A percentile compares a stretch with the other conserved stretches of the same genome.
Evolutionary conservation across 805 yeast genomes (phyloP).

Genomic region (Yarrowia divulgata): DNA sequence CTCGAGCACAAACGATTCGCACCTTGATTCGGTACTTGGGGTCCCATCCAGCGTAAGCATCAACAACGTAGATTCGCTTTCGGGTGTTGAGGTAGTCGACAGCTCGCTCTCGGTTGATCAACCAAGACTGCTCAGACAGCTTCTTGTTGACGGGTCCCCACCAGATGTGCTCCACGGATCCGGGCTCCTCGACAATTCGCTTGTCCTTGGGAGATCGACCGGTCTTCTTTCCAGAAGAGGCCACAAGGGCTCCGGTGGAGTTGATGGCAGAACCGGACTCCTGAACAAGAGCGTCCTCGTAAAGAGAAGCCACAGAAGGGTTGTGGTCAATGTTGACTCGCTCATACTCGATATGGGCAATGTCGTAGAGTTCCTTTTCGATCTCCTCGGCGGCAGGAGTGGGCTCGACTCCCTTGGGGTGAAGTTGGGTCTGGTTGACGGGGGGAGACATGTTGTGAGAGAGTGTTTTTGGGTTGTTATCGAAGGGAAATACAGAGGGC

Average conservation of each 20-base stretch:
- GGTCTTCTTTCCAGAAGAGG: conserved; percentile 93
- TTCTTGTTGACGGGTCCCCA: conserved; percentile 99
- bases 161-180: conserved; percentile 87
- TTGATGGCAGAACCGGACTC: conserved; percentile 92
- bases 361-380: conserved; percentile 53
- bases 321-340: conserved; percentile 66
- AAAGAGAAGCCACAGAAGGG: conserved; percentile 89
- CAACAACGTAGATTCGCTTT: conserved; percentile 91
- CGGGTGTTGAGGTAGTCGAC: conserved; percentile 95
- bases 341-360: conserved; percentile 55
- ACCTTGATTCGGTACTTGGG: conserved; percentile 96
- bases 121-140: conserved; percentile 93
- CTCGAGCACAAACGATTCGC: conserved; percentile 95
- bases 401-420: conserved; percentile 55
- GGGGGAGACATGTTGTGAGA: conserved; percentile 47
- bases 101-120: conserved; percentile 94
- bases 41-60: conserved; percentile 99
- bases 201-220: conserved; percentile 99
- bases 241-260: conserved; percentile 92
- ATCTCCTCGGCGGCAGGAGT: conserved; percentile 52
- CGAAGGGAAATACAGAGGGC: background rate
- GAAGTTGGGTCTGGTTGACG: conserved; percentile 54
- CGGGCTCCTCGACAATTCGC: conserved; percentile 93
- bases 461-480: conserved; percentile 22
- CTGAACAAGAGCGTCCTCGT: conserved; percentile 86